Evolutionary conservation across 345 rosid genomes (phyloP), one percentile per base, ranked within the genome.

Genomic region (Orychophragmus violaceus): DNA sequence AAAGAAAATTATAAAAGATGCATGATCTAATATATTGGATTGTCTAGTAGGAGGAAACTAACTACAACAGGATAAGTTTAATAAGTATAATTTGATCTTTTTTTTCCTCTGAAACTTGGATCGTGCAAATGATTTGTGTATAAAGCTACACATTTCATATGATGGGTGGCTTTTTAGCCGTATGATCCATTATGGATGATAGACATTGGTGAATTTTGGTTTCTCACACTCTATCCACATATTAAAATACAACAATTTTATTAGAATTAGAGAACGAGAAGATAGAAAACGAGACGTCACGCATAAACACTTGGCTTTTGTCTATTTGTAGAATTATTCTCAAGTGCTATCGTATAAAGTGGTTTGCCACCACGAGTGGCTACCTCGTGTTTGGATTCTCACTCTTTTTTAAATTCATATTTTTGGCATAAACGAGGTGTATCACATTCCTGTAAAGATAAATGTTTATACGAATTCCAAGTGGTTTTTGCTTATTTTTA

Each of bases 351-450:
- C 57, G 6, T 39, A 33, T 59, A 74, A 67, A 74, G 77, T 66
- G 72, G 72, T 60, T 74, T 74, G 59, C 77, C 77, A 74, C 77
- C 72, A 74, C 50, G 59, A 66, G 77, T 74, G 77, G 77, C 32
- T 53, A 59, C 68, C 72, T 66, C 62, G 56, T 66, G 57, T 67
- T 67, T 45, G 50, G 19, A 29, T 52, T 74, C 59, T 59, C 46
- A 58, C 42, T 39, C 14, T 17, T 10, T 48, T 27, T 3, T n/a
- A n/a, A n/a, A 29, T 51, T 52, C 19, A 23, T 60, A 32, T 61
- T 54, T 41, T 66, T 60, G 73, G 73, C 49, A 66, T 52, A 44
- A 24, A 30, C 57, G 42, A 67, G 45, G 67, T 17, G 42, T 10
- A 42, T 19, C 37, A 10, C 35, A 37, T 66, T 9, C 8, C 28